Evolutionary conservation across 139 green algal species (phyloP), one percentile per base, ranked within the genome.

Genomic region (Tetraselmis chui): DNA sequence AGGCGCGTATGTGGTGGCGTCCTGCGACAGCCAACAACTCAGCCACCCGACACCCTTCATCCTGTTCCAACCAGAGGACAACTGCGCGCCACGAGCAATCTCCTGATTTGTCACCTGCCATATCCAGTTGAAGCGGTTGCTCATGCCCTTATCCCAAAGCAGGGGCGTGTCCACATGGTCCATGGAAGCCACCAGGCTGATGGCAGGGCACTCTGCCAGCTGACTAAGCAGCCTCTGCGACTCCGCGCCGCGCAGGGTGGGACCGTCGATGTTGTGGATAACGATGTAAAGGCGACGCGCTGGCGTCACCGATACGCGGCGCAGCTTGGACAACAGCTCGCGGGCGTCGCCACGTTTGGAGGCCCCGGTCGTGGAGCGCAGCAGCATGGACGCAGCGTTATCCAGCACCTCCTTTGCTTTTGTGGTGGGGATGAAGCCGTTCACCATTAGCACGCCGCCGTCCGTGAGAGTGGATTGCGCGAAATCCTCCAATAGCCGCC

Each of bases 261-360:
- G 90, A 0, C 94, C 95, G 75, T 98, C 95, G 11, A 98, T 93
- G 89, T 93, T 96, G 89, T 98, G 91, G 18, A 98, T 31, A 0
- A 97, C 32, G 1, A 98, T 78, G 77, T 95, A 97, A 2, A 94
- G 78, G 1, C 83, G 77, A 23, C 28, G 24, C 75, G 29, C 30
- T n/a, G n/a, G n/a, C n/a, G n/a, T n/a, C 28, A 29, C 22, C 59
- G 28, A 23, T 18, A 67, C 5, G 11, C 18, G 11, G 5, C 45
- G 45, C 45, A 67, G 45, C 45, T 18, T 18, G 11, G 5, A 18
- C 45, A 67, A 5, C 45, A 67, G 45, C 45, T 67, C 45, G 18
- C 45, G 45, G 18, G 45, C 45, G 45, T 18, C 18, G 11, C 11
- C 45, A 67, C 45, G 45, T 18, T 67, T 67, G 45, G 45, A 67